Conservation (phyloP, 768 basidiomycete species). For the Cystofilobasidium ferigula region DNA sequence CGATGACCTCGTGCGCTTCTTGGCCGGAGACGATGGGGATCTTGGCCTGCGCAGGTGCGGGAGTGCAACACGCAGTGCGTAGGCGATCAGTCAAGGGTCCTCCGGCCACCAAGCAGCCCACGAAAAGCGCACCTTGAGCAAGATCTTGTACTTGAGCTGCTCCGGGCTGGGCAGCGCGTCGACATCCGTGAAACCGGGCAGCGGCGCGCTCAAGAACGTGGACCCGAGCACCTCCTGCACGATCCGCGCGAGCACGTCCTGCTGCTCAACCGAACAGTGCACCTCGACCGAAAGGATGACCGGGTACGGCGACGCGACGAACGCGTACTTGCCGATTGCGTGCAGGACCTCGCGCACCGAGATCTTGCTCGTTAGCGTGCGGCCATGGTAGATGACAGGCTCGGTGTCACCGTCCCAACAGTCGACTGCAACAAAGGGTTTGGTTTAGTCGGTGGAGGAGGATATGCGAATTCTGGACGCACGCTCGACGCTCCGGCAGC, state of each 20-base stretch:
- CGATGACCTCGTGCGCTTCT: conserved; percentile 4
- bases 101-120: conserved; percentile 49
- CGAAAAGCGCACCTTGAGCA: conserved; percentile 57
- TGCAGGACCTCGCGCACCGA: conserved; percentile 66
- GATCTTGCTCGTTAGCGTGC: conserved; percentile 74
- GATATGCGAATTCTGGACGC: conserved; percentile 34
- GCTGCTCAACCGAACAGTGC: conserved; percentile 67
- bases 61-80: neutral
- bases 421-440: conserved; percentile 52
- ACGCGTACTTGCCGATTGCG: conserved; percentile 80
- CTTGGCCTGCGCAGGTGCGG: conserved; percentile 8
- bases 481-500: conserved; percentile 92
- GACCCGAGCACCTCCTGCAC: conserved; percentile 56
- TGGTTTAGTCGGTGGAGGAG: neutral
- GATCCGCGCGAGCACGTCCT: conserved; percentile 65
- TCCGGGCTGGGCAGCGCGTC: conserved; percentile 69
- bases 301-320: conserved; percentile 79
- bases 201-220: conserved; percentile 35
- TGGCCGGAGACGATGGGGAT: conserved; percentile 13
- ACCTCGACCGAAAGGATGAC: conserved; percentile 88
- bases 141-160: conserved; percentile 60
- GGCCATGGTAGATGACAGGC: conserved; percentile 80
- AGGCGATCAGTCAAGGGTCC: conserved; percentile 49
- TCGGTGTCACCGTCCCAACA: conserved; percentile 76
- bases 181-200: conserved; percentile 38